Evolutionary conservation across 2,329 filamentous ascomycete genomes (phyloP), one percentile per base, ranked within the genome.

Genomic region (Arthroderma uncinatum): DNA sequence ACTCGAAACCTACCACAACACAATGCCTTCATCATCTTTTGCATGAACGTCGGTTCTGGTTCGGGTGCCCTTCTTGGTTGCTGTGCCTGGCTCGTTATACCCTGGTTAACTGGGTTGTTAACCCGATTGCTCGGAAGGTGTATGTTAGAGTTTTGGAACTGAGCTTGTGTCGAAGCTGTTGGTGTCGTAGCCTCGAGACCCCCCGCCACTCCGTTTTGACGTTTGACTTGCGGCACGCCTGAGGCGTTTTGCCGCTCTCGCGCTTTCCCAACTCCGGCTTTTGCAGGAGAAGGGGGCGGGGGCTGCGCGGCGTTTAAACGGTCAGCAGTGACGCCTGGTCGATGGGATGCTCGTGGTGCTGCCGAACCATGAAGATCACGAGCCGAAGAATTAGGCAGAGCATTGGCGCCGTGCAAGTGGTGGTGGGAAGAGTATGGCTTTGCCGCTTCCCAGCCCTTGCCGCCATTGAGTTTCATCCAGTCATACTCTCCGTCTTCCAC

Each of bases 401-500:
- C 80, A 73, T 90, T 89, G 39, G 39, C 39, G 70, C 85, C 82
- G 76, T 89, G 85, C 64, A 89, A 78, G 72, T 87, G 85, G 66
- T 87, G 85, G 72, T 89, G 80, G 21, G 82, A 82, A 53, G 82
- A 78, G 67, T 86, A 83, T 59, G 79, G 76, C 69, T 86, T 86
- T 72, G 85, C 88, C 59, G 82, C 83, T 74, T 95, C 89, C 89
- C 89, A 95, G 62, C 90, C 90, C 75, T 95, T 93, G 65, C 85
- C 85, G 75, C 90, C 89, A 78, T 89, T 93, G 65, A 95, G 80
- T 80, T 95, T 96, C 89, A 97, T 95, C 93, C 93, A 98, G 76
- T 98, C 93, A 73, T 97, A 98, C 72, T 97, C 92, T 68, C 93
- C 93, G 73, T 98, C 93, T 71, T 97, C 93, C 7, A 96, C 85